These are phyloP conservation scores for Luzula sylvatica DNA, from an alignment of 176 grass and related monocot genomes.

Conservation along the genomic window DNA sequence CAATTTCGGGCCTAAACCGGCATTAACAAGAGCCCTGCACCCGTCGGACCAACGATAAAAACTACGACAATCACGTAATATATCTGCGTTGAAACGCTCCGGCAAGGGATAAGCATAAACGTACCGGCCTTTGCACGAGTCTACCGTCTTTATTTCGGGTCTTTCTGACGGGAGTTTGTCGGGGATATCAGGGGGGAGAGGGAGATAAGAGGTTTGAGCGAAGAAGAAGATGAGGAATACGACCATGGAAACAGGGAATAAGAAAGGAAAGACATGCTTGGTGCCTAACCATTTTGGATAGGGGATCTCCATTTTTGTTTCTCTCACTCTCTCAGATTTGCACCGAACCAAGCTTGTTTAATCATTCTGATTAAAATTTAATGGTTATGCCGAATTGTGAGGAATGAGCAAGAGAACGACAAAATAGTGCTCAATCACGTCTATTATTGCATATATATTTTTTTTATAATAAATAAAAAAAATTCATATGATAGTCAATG, in stretches of 20 bases:
- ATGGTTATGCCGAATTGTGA: too few relatives aligned
- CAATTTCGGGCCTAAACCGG: constrained; percentile 41
- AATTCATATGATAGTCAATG: background rate
- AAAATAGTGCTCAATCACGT: too few relatives aligned
- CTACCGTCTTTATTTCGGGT: background rate
- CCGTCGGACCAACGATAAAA: constrained; percentile 47
- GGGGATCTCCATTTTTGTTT: constrained; percentile 4
- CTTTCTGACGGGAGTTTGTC: background rate
- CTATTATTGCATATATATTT: too few relatives aligned
- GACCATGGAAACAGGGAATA: background rate
- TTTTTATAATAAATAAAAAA: too few relatives aligned
- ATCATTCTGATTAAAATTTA: too few relatives aligned
- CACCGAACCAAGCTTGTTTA: background rate
- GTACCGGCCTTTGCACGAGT: constrained; percentile 47
- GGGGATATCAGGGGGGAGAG: background rate
- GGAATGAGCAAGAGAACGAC: too few relatives aligned
- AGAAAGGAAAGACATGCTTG: background rate
- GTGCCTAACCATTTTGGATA: background rate
- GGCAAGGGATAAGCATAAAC: constrained; percentile 61
- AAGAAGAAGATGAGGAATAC: background rate
- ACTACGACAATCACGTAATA: constrained; percentile 43
- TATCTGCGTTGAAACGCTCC: constrained; percentile 51
- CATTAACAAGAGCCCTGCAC: constrained; percentile 44
- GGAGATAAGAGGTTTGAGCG: background rate
- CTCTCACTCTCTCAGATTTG: constrained; percentile 5